These are phyloP conservation scores for Karstenula rhodostoma DNA, from an alignment of 2,329 filamentous ascomycete genomes.

Conservation along the genomic window DNA sequence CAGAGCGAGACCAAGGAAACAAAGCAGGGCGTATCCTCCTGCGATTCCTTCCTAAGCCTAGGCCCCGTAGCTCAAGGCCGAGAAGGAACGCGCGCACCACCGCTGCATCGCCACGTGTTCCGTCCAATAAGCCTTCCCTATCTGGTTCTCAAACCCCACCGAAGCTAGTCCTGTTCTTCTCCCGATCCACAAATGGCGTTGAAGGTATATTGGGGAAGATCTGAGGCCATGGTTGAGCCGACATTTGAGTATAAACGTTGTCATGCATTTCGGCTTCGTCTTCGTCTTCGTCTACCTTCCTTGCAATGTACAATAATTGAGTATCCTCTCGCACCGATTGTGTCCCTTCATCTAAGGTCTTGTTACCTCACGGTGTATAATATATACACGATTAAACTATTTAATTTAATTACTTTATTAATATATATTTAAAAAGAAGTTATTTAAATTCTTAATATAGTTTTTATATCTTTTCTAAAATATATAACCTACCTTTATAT, in stretches of 20 bases:
- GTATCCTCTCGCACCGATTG: too few species aligned
- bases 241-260: background rate
- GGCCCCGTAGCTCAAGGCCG: background rate
- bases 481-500: too few species aligned
- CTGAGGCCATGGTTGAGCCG: background rate
- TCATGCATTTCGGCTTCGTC: background rate
- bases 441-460: too few species aligned
- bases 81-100: background rate
- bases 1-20: background rate
- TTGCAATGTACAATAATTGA: constrained; percentile 7
- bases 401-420: too few species aligned
- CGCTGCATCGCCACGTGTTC: constrained; percentile 12
- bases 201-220: too few species aligned
- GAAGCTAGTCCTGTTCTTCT: background rate
- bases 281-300: constrained; percentile 1
- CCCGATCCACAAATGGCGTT: background rate
- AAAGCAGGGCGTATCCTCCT: background rate
- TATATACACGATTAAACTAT: too few species aligned
- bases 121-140: background rate
- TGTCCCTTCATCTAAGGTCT: too few species aligned
- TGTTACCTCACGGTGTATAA: too few species aligned
- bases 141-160: background rate
- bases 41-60: background rate
- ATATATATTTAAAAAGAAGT: too few species aligned
- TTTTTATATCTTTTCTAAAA: too few species aligned